Base-by-base conservation (phyloP, 1,139 yeast species). In the Candida labiduridarum region DNA sequence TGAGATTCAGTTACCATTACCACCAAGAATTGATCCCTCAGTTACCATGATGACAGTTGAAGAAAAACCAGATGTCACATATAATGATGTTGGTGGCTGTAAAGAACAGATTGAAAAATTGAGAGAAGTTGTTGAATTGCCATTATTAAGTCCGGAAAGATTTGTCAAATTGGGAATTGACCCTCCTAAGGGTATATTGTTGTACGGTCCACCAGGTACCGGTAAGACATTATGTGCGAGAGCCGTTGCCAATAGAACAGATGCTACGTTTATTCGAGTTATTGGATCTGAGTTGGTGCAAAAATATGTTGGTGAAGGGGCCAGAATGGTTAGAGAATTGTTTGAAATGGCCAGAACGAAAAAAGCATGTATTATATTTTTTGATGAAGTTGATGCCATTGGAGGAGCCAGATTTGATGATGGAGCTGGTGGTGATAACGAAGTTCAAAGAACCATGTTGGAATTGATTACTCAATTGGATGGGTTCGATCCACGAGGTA, bases 31-130 rank as follows among this genome's bases (percentile, higher is more conserved):
- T 66, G 99, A 94, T 69, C 98, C 99, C 10, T 83, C 92, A 15
- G 99, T 94, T 49, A 94, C 99, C n/a, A 94, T 94, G 99, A 94
- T 94, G 99, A 92, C 98, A 1, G 99, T 94, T 48, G 99, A 94
- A 69, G 99, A 94, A 68, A 94, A 94, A 70, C 99, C 99, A 15
- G 95, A 87, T 70, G 94, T 87, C 35, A 87, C 95, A 11, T 87
- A 87, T 65, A 82, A 88, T 56, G 99, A 94, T 68, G 94, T 94
- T 53, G 99, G 99, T 61, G 99, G 99, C 29, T 90, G 97, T 69
- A 94, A 94, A 74, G 98, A 94, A 54, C 99, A 94, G 70, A 92
- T 94, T 65, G 99, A 94, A 67, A 94, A 94, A 73, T 80, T 94
- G 60, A 82, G 99, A 67, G 99, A 94, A 71, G 99, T 94, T 59